A percentile compares a stretch with the other conserved stretches of the same genome.
phyloP scores from a whole-genome alignment of 257 asterid species.

The Solanum sitiens region DNA sequence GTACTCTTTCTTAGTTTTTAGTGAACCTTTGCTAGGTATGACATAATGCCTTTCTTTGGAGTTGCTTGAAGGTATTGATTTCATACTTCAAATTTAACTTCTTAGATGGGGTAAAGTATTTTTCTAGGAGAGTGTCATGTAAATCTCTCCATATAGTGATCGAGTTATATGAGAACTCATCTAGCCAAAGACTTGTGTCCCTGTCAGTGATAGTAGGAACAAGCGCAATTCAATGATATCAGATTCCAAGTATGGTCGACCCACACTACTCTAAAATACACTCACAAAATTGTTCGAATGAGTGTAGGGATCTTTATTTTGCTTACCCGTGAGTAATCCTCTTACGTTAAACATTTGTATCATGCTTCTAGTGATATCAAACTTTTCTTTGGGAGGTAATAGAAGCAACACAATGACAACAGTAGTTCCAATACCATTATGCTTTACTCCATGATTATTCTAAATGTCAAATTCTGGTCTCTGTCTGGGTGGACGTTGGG shows the following conservation, averaged over 20 bases:
- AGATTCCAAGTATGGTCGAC: background rate
- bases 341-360: background rate
- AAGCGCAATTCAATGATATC: background rate
- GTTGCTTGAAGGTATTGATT: background rate
- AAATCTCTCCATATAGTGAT: background rate
- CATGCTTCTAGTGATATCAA: too few relatives aligned
- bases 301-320: background rate
- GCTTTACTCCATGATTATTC: background rate
- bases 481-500: background rate
- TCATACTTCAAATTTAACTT: too few relatives aligned
- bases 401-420: background rate
- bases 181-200: background rate
- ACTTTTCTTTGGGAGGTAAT: background rate
- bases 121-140: too few relatives aligned
- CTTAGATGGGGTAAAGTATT: background rate
- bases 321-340: background rate
- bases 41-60: background rate
- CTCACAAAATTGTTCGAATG: background rate
- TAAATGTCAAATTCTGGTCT: background rate
- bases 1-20: background rate
- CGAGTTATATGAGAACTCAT: background rate
- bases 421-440: background rate
- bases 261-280: background rate
- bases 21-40: background rate
- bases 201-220: background rate